A percentile compares a stretch with the other conserved stretches of the same genome.
These are phyloP conservation scores for Suhomyces faveliae DNA, from an alignment of 805 yeast species.

Conservation along the genomic window DNA sequence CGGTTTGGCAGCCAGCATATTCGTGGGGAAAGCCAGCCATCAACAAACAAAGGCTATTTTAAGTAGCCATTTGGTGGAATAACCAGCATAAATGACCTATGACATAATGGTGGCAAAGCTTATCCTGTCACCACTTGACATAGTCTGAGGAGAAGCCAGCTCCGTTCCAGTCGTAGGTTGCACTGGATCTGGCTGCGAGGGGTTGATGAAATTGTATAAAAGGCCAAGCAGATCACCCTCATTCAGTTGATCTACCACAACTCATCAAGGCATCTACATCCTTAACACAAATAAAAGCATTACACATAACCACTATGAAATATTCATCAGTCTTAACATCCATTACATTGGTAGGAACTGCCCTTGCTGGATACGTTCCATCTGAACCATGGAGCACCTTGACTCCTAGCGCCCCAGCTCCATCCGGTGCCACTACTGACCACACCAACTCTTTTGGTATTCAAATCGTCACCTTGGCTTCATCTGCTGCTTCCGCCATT, in stretches of 20 bases:
- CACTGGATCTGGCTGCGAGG: too few relatives aligned
- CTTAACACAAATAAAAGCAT: conserved; percentile 3
- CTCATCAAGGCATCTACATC: not conserved
- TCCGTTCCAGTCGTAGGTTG: not conserved
- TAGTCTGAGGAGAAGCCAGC: not conserved
- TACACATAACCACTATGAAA: conserved; percentile 14
- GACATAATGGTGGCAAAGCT: not conserved
- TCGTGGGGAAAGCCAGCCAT: conserved; percentile 2
- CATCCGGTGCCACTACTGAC: conserved; percentile 44
- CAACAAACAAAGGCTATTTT: not conserved
- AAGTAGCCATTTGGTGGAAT: not conserved
- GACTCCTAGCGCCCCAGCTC: conserved; percentile 30
- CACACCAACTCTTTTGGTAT: conserved; percentile 63
- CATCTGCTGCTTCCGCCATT: conserved; percentile 27
- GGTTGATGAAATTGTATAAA: not conserved
- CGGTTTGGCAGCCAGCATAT: not conserved
- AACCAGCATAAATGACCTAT: not conserved
- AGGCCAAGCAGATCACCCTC: not conserved
- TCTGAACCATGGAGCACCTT: conserved; percentile 29
- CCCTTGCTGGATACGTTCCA: conserved; percentile 50
- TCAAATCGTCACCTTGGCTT: conserved; percentile 54
- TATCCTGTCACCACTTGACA: not conserved
- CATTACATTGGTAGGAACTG: conserved; percentile 45
- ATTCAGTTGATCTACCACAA: not conserved
- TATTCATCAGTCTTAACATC: conserved; percentile 20